phyloP scores from a whole-genome alignment of 2,329 filamentous ascomycete species.

The Xylariaceae sp. region DNA sequence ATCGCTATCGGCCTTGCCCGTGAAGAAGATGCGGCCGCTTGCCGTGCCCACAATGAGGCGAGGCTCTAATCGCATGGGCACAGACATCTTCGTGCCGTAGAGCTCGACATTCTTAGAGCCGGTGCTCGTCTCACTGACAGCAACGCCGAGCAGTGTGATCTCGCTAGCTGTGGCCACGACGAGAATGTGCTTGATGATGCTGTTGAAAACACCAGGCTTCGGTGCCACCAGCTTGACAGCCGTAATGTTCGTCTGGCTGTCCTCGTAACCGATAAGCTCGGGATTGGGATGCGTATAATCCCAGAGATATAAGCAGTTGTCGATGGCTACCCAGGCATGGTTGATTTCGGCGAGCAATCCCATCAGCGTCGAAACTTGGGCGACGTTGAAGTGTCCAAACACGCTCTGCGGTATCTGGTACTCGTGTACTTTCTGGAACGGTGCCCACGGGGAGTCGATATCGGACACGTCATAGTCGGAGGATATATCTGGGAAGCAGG shows the following conservation, averaged over 20 bases:
- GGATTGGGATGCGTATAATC: slow-evolving; percentile 93
- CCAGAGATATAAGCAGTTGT: slow-evolving; percentile 95
- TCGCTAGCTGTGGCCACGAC: slow-evolving; percentile 83
- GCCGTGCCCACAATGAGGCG: slow-evolving; percentile 74
- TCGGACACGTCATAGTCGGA: slow-evolving; percentile 82
- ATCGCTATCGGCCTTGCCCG: slow-evolving; percentile 73
- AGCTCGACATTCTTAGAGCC: slow-evolving; percentile 70
- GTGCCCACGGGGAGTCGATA: slow-evolving; percentile 67
- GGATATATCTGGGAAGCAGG: slow-evolving; percentile 60
- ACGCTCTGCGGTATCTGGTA: slow-evolving; percentile 89
- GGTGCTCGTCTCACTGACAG: slow-evolving; percentile 58
- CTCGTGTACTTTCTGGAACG: slow-evolving; percentile 80
- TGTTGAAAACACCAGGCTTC: slow-evolving; percentile 80
- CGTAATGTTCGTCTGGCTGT: slow-evolving; percentile 80
- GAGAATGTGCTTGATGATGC: slow-evolving; percentile 78
- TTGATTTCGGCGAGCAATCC: slow-evolving; percentile 91
- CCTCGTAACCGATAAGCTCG: slow-evolving; percentile 86
- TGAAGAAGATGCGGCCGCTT: slow-evolving; percentile 89
- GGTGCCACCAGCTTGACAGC: slow-evolving; percentile 85
- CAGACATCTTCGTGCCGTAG: slow-evolving; percentile 83
- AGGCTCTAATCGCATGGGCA: slow-evolving; percentile 69
- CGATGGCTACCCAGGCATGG: slow-evolving; percentile 92
- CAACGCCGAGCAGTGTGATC: slow-evolving; percentile 81
- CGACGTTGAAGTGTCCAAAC: slow-evolving; percentile 85
- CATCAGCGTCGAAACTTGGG: slow-evolving; percentile 86